Percentiles rank a stretch among this genome's conserved stretches.
Evolutionary conservation across 805 yeast genomes (phyloP).

Genomic region (Grigorovia yakushimaensis): DNA sequence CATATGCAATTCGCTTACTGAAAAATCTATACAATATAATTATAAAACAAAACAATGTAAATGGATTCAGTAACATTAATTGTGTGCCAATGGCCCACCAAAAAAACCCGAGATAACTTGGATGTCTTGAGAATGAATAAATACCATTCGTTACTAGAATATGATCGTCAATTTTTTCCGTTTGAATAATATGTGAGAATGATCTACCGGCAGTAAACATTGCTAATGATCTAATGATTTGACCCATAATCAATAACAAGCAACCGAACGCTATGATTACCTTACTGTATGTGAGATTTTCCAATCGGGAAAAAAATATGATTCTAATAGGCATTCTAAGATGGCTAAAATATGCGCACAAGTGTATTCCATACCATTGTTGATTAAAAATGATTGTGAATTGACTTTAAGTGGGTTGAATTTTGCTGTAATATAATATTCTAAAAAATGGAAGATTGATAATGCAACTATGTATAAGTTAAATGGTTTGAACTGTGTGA

Average conservation of each 20-base stretch:
- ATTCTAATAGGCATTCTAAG: constrained; percentile 39
- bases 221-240: constrained; percentile 56
- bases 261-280: constrained; percentile 35
- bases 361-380: constrained; percentile 51
- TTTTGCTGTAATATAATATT: constrained; percentile 69
- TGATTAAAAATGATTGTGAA: constrained; percentile 58
- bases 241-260: constrained; percentile 46
- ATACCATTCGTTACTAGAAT: constrained; percentile 63
- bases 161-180: constrained; percentile 45
- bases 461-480: constrained; percentile 44
- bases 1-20: constrained; percentile 51
- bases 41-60: constrained; percentile 46
- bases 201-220: constrained; percentile 85
- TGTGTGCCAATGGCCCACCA: constrained; percentile 92
- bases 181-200: constrained; percentile 71
- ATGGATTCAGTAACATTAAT: constrained; percentile 54
- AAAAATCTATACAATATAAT: constrained; percentile 63
- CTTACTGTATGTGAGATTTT: constrained; percentile 12
- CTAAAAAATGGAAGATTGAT: constrained; percentile 67
- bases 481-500: constrained; percentile 26
- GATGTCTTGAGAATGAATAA: constrained; percentile 65
- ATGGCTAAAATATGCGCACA: constrained; percentile 49
- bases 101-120: constrained; percentile 84
- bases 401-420: constrained; percentile 60
- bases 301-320: constrained; percentile 31